Percentiles rank a stretch among this genome's conserved stretches.
Conservation (phyloP, 1,139 yeast species). For the Pichia sp. region DNA sequence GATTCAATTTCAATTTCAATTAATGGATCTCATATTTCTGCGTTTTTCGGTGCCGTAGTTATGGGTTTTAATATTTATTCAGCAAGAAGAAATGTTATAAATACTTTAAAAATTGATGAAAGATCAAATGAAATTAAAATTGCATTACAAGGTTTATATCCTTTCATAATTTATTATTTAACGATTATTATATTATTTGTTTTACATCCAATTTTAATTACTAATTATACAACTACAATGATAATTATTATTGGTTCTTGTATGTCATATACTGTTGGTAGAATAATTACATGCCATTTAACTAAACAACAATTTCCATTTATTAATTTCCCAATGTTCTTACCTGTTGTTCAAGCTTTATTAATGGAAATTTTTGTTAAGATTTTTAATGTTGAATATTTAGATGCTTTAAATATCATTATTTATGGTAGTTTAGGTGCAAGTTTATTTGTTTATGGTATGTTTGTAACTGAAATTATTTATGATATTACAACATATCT, state of each 20-base stretch:
- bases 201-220: constrained; percentile 32
- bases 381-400: constrained; percentile 37
- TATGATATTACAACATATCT: constrained; percentile 74
- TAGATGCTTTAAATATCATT: constrained; percentile 39
- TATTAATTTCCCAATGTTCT: constrained; percentile 60
- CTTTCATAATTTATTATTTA: constrained; percentile 62
- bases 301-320: constrained; percentile 74
- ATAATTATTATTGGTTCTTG: constrained; percentile 66
- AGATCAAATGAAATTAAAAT: constrained; percentile 20
- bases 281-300: constrained; percentile 83
- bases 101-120: constrained; percentile 38
- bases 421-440: constrained; percentile 74
- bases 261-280: constrained; percentile 80
- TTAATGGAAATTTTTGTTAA: constrained; percentile 36
- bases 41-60: constrained; percentile 45
- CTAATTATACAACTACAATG: constrained; percentile 54
- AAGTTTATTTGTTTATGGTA: constrained; percentile 67
- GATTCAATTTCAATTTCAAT: constrained; percentile 17
- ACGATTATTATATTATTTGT: constrained; percentile 41
- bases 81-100: constrained; percentile 66
- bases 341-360: constrained; percentile 55
- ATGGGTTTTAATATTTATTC: constrained; percentile 65
- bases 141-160: constrained; percentile 63
- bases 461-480: constrained; percentile 78
- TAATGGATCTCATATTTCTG: constrained; percentile 32